Evolutionary conservation across 495 filamentous ascomycete species (phyloP), one percentile per base, ranked within the genome.

Genomic region (Evansstolkia leycettana): DNA sequence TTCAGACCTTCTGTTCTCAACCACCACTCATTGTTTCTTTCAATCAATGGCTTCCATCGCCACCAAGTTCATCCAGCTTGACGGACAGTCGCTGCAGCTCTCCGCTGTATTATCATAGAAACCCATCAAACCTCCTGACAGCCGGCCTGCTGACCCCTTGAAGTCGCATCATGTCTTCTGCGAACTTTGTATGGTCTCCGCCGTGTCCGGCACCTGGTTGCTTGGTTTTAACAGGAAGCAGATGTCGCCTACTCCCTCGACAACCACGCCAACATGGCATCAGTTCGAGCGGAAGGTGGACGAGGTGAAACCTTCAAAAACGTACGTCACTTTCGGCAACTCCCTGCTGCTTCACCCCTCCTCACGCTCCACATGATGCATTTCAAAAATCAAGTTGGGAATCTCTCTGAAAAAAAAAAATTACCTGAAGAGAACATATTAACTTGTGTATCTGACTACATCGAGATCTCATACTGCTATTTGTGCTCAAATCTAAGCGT

Each of bases 381-480:
- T 71, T 62, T 53, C 57, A 65, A 66, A n/a, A 69, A 67, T 78
- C 78, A 89, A 89, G 89, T 89, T 96, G 90, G 90, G 92, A 99
- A 99, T 99, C 90, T 99, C 90, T 99, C 90, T 76, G 82, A 98
- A 82, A 58, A 46, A 25, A n/a, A n/a, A n/a, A n/a, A n/a, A n/a
- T n/a, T 69, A 41, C 54, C 63, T 96, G 90, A 77, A 77, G 90
- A 96, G 82, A 88, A 79, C 52, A 68, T 67, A 65, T 73, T 74
- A 69, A 79, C 76, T 82, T 83, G 76, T 74, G 34, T 55, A 61
- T 75, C 76, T 85, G 75, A 81, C 63, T 39, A 12, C 11, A 29
- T 12, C 5, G 5, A n/a, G n/a, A n/a, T n/a, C n/a, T n/a, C n/a
- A n/a, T n/a, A n/a, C n/a, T 40, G 33, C 7, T 31, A 26, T 5